Evolutionary conservation across 2,329 filamentous ascomycete species (phyloP), one percentile per base, ranked within the genome.

Genomic region (Neoarthrinium moseri): DNA sequence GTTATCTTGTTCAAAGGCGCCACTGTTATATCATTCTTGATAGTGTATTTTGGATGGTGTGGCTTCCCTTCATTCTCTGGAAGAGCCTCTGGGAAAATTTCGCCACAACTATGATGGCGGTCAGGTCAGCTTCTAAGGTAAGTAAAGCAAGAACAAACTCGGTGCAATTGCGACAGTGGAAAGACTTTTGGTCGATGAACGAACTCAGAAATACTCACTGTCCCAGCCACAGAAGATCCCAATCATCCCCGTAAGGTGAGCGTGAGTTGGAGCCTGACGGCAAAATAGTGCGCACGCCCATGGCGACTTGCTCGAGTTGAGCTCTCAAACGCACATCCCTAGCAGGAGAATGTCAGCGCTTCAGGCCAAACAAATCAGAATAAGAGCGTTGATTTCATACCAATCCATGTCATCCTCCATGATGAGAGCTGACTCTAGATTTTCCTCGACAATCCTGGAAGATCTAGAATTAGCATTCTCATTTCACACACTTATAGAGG

Each of bases 381-480:
- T 32, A 15, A 32, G 11, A 32, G 13, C 22, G 24, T 23, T 13
- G 18, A 13, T 8, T 15, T 4, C 59, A 49, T 72, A 69, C 70
- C 69, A 73, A 52, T 73, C 69, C 43, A 70, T 62, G 54, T 73
- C 69, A 41, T 72, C 69, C 51, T 72, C 69, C 51, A 73, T 57
- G 12, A 73, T 68, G n/a, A 73, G 45, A 5, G 68, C 70, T 4
- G 64, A 66, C 5, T 60, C 58, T 17, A 68, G 45, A 8, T 61
- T 60, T 3, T 55, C 51, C 27, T 63, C 56, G 20, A 69, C 55
- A 34, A 73, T 62, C 35, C 59, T 61, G 32, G 21, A 20, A 36
- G n/a, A 22, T 37, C 6, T 58, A 3, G 56, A 61, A 15, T 22
- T 37, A 12, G 12, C 35, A 23, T 13, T 24, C 18, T 29, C 20